Conservation (phyloP, 257 asterid species). For the Penstemon eatonii region DNA sequence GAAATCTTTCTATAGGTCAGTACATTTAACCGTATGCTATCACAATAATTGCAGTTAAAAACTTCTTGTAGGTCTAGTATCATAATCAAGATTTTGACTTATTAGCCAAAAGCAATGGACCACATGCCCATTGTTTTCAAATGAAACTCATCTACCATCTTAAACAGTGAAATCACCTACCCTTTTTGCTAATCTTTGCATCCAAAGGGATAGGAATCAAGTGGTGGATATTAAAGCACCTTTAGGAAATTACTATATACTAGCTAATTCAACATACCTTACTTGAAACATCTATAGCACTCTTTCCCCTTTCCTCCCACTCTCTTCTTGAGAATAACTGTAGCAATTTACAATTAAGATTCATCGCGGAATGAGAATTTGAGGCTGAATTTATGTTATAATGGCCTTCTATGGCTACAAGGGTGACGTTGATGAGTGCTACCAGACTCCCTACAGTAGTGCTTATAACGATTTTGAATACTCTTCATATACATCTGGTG, state of each 20-base stretch:
- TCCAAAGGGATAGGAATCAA: conserved; percentile 45
- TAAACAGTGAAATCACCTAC: conserved; percentile 14
- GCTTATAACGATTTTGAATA: conserved; percentile 28
- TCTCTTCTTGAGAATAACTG: conserved; percentile 13
- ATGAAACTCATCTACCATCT: not conserved
- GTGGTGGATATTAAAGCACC: conserved; percentile 28
- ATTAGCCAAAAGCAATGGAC: not conserved
- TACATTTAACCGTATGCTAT: no score
- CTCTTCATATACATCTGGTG: conserved; percentile 27
- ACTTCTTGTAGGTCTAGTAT: conserved; percentile 24
- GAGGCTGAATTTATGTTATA: not conserved
- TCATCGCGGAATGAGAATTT: not conserved
- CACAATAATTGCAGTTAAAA: not conserved
- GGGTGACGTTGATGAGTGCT: conserved; percentile 37
- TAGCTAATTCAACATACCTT: not conserved
- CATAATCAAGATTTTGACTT: conserved; percentile 23
- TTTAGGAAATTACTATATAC: not conserved
- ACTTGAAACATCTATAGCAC: not conserved
- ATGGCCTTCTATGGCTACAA: conserved; percentile 64
- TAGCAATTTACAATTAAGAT: not conserved
- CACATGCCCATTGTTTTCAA: conserved; percentile 31
- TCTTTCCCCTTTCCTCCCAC: not conserved
- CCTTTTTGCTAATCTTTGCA: conserved; percentile 7
- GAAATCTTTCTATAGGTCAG: no score
- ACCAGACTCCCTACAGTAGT: conserved; percentile 37